Conservation (phyloP, 768 basidiomycete genomes). For the Trametes elegans region DNA sequence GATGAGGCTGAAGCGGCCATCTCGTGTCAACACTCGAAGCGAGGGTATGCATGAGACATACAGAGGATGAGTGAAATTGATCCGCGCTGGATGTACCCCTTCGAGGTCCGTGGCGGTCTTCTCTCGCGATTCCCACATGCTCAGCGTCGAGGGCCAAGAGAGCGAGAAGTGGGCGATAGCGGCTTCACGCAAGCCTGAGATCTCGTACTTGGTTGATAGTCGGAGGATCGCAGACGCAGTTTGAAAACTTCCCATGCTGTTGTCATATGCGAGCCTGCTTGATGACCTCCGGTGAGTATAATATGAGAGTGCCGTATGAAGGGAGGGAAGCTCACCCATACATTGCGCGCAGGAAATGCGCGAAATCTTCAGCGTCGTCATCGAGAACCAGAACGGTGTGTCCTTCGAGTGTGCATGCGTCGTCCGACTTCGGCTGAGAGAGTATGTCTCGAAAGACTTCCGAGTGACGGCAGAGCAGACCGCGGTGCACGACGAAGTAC, state of each 20-base stretch:
- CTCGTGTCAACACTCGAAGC: not conserved
- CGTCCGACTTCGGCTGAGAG: constrained; percentile 15
- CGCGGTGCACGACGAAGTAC: constrained; percentile 71
- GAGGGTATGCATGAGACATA: constrained; percentile 38
- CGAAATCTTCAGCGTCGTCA: constrained; percentile 56
- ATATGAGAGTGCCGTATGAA: too few relatives aligned
- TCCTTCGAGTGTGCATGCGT: constrained; percentile 47
- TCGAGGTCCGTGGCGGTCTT: constrained; percentile 46
- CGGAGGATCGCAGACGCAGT: constrained; percentile 55
- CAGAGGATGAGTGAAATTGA: constrained; percentile 66
- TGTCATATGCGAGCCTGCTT: constrained; percentile 3
- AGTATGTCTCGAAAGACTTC: constrained; percentile 44
- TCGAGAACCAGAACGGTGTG: constrained; percentile 52
- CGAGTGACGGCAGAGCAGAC: constrained; percentile 66
- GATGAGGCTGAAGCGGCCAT: constrained; percentile 44
- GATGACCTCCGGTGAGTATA: not conserved
- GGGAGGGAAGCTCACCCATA: constrained; percentile 54
- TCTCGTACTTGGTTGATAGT: constrained; percentile 62
- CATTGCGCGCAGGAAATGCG: constrained; percentile 56
- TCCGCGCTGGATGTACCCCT: constrained; percentile 57
- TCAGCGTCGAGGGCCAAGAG: constrained; percentile 61
- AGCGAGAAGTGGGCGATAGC: constrained; percentile 50
- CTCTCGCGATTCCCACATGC: constrained; percentile 68
- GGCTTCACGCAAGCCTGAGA: constrained; percentile 55
- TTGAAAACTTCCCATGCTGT: constrained; percentile 40